Evolutionary conservation across 2,329 filamentous ascomycete species (phyloP).

Genomic region (Nemania sp.): DNA sequence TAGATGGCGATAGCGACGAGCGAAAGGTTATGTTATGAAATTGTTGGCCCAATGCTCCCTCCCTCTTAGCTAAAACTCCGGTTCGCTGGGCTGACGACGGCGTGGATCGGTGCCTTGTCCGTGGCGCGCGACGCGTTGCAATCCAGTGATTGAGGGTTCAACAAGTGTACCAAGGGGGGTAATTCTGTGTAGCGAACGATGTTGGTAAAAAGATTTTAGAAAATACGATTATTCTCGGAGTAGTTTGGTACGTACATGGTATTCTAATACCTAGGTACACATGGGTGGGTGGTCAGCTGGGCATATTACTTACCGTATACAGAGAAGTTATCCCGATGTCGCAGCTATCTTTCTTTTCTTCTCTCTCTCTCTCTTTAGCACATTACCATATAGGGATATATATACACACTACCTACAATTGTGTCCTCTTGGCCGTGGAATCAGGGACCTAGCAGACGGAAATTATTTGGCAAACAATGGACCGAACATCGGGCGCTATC

Average conservation of each 20-base stretch:
- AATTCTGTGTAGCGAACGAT: background rate
- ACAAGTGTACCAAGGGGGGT: background rate
- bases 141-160: background rate
- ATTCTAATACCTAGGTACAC: background rate
- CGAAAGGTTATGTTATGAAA: background rate
- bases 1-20: background rate
- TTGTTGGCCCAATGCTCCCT: background rate
- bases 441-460: too few relatives aligned
- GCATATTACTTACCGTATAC: conserved; percentile 9
- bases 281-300: conserved; percentile 6
- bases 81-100: background rate
- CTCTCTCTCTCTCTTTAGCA: background rate
- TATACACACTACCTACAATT: background rate
- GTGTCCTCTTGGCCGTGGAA: background rate
- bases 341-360: background rate
- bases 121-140: background rate
- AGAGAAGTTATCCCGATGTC: conserved; percentile 23
- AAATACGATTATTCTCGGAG: background rate
- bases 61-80: background rate
- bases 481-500: conserved; percentile 4
- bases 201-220: background rate
- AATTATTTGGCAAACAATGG: conserved; percentile 2
- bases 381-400: background rate
- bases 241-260: background rate
- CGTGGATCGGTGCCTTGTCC: background rate